Base-by-base conservation (phyloP, 2,329 filamentous ascomycete species). In the Graphilbum fragrans region DNA sequence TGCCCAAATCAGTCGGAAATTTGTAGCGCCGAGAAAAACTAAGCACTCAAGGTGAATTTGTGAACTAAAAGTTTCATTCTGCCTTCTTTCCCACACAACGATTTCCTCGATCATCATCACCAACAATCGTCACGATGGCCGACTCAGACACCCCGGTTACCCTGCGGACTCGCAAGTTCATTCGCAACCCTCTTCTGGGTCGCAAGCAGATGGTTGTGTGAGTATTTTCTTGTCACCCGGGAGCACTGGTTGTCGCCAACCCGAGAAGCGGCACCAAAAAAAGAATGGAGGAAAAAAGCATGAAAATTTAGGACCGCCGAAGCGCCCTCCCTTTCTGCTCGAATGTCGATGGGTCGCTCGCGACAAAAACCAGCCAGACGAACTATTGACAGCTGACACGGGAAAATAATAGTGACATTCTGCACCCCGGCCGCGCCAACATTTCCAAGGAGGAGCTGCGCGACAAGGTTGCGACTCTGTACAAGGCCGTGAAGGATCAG, bases 161-260 rank as follows among this genome's bases (percentile, higher is more conserved):
- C 61, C 72, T 88, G 73, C 80, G 92, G 76, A 98, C 92, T 72
- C 90, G 92, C 85, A 96, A 96, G 79, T 98, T 98, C 85, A 93
- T 96, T 74, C 86, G 88, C 77, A 98, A 98, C 82, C 86, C 92
- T 69, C 86, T 98, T 64, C 82, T 98, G 66, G 86, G 83, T 67
- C 85, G 90, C 69, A 94, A 94, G 80, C 90, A 96, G 82, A 94
- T 96, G 86, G 90, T 95, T 72, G 85, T 95, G 90, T 95, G 86
- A 80, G 84, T 82, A 51, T 56, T 56, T 51, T 50, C 46, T n/a
- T n/a, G n/a, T 1, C n/a, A 16, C 5, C n/a, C n/a, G n/a, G n/a
- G n/a, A n/a, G n/a, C n/a, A n/a, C n/a, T n/a, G n/a, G n/a, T n/a
- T n/a, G n/a, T n/a, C n/a, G n/a, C n/a, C n/a, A n/a, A n/a, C n/a